Conservation (phyloP, 2,329 filamentous ascomycete genomes). For the Pseudocercospora musae region DNA sequence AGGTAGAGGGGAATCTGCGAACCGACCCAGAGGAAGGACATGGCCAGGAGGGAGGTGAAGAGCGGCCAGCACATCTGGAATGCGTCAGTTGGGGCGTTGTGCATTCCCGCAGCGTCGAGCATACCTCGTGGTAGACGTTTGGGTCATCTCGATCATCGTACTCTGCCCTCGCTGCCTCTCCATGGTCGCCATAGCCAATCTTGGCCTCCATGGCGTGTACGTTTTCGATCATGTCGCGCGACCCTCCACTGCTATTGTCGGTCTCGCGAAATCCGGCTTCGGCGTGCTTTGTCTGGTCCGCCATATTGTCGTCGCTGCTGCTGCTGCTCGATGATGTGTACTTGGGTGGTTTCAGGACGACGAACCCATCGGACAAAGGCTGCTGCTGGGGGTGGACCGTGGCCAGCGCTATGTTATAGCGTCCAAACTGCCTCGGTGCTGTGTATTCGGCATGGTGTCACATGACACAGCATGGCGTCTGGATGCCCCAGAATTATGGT, state of each 20-base stretch:
- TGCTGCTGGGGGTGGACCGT: not conserved
- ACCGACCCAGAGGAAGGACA: constrained; percentile 60
- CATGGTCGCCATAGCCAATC: constrained; percentile 15
- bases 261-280: constrained; percentile 4
- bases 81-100: not conserved
- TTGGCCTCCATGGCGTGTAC: not conserved
- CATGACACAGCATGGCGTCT: constrained; percentile 4
- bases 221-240: constrained; percentile 10
- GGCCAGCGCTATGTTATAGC: constrained; percentile 1
- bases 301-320: not conserved
- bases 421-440: constrained; percentile 13
- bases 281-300: constrained; percentile 10
- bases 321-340: not conserved
- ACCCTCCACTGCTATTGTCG: constrained; percentile 10
- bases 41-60: constrained; percentile 44
- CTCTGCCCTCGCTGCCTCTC: constrained; percentile 7
- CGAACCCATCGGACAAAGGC: not conserved
- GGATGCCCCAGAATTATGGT: constrained; percentile 6
- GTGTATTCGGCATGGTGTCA: constrained; percentile 1
- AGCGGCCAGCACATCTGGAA: constrained; percentile 12
- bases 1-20: constrained; percentile 57
- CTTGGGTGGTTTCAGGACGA: not conserved
- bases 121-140: constrained; percentile 20
- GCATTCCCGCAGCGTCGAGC: not conserved
- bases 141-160: constrained; percentile 18